These are phyloP conservation scores for Tricholoma saponaceum DNA, from an alignment of 768 basidiomycete genomes.

Conservation along the genomic window DNA sequence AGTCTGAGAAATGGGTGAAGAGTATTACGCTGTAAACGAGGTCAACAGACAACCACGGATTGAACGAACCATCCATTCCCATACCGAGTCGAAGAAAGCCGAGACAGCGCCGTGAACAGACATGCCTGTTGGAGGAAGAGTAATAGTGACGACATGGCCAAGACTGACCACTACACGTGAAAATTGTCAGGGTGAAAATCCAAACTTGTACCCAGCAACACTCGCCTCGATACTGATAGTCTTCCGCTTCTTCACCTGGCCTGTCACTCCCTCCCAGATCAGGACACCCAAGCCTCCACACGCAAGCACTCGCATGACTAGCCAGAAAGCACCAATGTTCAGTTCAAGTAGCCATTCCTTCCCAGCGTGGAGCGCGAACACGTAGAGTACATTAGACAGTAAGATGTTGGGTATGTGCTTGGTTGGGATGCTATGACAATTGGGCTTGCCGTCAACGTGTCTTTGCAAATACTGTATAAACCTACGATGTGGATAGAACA, in stretches of 20 bases:
- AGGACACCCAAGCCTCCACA: constrained; percentile 66
- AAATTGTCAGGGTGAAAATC: constrained; percentile 1
- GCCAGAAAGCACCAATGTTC: constrained; percentile 73
- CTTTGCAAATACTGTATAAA: constrained; percentile 10
- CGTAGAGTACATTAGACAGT: constrained; percentile 60
- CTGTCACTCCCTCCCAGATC: constrained; percentile 54
- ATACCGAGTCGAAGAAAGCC: constrained; percentile 65
- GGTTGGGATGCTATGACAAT: constrained; percentile 45
- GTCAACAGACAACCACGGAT: constrained; percentile 1
- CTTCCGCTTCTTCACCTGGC: constrained; percentile 48
- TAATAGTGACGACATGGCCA: constrained; percentile 63
- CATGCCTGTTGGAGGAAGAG: constrained; percentile 66
- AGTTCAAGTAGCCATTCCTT: constrained; percentile 65
- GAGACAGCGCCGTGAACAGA: constrained; percentile 64
- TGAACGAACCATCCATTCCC: constrained; percentile 13
- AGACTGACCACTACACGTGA: constrained; percentile 57
- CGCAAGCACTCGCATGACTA: constrained; percentile 67
- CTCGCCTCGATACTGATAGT: constrained; percentile 25
- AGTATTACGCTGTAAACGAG: constrained; percentile 53
- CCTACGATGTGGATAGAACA: constrained; percentile 53
- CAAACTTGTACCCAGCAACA: constrained; percentile 4
- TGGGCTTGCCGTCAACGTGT: constrained; percentile 16
- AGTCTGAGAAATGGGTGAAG: constrained; percentile 63
- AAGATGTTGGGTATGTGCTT: constrained; percentile 52
- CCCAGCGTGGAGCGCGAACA: constrained; percentile 54